Percentiles rank a stretch among this genome's conserved stretches.
phyloP scores from a whole-genome alignment of 2,329 filamentous ascomycete species.

The Dryadomyces sulphureus region DNA sequence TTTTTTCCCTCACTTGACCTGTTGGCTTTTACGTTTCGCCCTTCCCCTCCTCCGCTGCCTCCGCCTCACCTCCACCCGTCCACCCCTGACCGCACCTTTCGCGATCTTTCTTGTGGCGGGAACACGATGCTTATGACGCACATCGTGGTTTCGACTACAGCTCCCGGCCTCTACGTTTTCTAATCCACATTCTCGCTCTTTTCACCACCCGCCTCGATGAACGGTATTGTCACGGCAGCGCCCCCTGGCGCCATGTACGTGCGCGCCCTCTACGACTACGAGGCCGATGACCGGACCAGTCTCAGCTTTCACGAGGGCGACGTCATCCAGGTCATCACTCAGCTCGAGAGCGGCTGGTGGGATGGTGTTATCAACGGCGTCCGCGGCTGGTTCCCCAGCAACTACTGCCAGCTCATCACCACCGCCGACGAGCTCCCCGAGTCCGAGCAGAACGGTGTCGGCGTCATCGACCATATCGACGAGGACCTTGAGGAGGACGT shows the following conservation, averaged over 20 bases:
- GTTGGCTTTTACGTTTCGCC: no score
- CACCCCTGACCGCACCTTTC: background rate
- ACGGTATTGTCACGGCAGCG: constrained; percentile 43
- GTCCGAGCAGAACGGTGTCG: constrained; percentile 36
- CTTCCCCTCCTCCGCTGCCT: background rate
- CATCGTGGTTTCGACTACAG: constrained; percentile 28
- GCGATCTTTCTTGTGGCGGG: constrained; percentile 5
- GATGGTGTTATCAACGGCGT: constrained; percentile 95
- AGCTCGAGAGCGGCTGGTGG: constrained; percentile 98
- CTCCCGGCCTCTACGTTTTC: constrained; percentile 23
- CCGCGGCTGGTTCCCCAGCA: constrained; percentile 97
- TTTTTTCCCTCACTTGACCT: background rate
- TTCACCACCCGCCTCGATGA: constrained; percentile 27
- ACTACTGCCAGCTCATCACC: constrained; percentile 84
- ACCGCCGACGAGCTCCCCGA: constrained; percentile 60
- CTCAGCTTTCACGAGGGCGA: constrained; percentile 94
- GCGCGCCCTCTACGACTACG: constrained; percentile 92
- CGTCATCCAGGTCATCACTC: constrained; percentile 95
- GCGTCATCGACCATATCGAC: constrained; percentile 37
- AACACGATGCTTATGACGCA: constrained; percentile 41
- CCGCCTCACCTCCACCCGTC: background rate
- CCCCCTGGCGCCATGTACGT: constrained; percentile 70
- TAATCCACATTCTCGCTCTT: background rate
- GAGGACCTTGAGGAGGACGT: constrained; percentile 55
- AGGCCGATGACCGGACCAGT: constrained; percentile 92